These are phyloP conservation scores for Pichia occidentalis DNA, from an alignment of 805 yeast genomes.

Conservation along the genomic window DNA sequence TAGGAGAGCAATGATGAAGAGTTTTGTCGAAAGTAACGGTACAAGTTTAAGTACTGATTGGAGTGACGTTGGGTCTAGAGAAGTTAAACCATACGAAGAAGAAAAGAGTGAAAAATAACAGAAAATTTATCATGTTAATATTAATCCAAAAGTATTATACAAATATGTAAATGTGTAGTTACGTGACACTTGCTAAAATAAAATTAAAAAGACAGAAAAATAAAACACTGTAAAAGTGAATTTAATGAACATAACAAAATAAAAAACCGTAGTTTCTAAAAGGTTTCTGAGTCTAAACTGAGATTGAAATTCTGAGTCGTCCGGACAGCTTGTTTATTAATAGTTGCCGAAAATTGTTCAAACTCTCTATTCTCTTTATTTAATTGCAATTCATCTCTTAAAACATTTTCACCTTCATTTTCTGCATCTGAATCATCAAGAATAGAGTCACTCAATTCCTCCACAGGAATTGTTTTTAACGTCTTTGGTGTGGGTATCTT, in stretches of 20 bases:
- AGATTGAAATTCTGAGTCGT: slow-evolving; percentile 9
- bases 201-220: too few relatives aligned
- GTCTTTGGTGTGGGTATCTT: slow-evolving; percentile 22
- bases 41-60: slow-evolving; percentile 91
- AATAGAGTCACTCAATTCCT: slow-evolving; percentile 26
- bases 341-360: too few relatives aligned
- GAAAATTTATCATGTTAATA: not conserved
- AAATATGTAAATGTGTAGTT: too few relatives aligned
- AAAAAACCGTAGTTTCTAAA: too few relatives aligned
- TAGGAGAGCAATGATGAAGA: slow-evolving; percentile 92
- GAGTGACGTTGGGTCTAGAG: slow-evolving; percentile 69
- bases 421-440: slow-evolving; percentile 15
- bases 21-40: slow-evolving; percentile 88
- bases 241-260: too few relatives aligned
- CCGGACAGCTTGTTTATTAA: too few relatives aligned
- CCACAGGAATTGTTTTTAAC: slow-evolving; percentile 16
- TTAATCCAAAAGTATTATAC: not conserved
- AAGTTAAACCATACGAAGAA: slow-evolving; percentile 33
- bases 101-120: not conserved
- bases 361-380: too few relatives aligned
- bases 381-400: slow-evolving; percentile 3
- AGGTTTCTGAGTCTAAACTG: slow-evolving; percentile 13
- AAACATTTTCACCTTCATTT: slow-evolving; percentile 4
- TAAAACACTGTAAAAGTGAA: too few relatives aligned
- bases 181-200: too few relatives aligned